Percentiles rank a stretch among this genome's conserved stretches.
Conservation (phyloP, 257 asterid genomes). For the Solanum chiquidenum region DNA sequence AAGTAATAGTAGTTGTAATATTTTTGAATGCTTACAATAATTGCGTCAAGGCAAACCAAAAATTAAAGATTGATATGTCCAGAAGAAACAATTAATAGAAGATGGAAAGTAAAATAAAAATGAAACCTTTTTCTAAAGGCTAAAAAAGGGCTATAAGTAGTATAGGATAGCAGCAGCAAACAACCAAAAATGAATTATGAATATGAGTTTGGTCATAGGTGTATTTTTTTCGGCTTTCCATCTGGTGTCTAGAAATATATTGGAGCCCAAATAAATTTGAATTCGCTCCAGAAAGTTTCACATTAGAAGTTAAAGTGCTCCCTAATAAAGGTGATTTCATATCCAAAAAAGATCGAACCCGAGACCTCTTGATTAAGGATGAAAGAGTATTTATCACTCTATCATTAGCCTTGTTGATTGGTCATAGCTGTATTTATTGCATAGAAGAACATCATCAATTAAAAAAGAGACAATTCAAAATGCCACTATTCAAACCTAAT, state of each 20-base stretch:
- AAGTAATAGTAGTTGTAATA: background rate
- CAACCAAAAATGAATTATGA: background rate
- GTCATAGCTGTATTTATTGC: background rate
- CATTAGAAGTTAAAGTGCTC: no score
- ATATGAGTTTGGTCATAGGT: background rate
- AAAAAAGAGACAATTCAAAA: background rate
- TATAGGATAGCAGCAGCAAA: background rate
- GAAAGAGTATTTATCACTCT: accelerated
- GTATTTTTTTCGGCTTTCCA: background rate
- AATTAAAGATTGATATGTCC: background rate
- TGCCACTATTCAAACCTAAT: background rate
- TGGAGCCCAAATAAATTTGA: accelerated
- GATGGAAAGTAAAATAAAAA: background rate
- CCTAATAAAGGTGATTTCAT: accelerated
- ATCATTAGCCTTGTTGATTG: no score
- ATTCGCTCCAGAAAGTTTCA: accelerated
- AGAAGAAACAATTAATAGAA: background rate
- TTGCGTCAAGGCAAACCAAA: background rate
- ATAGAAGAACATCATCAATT: background rate
- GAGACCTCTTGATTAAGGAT: accelerated
- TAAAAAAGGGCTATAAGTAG: background rate
- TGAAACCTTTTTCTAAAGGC: background rate
- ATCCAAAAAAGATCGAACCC: background rate
- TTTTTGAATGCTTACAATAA: background rate
- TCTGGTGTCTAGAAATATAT: no score